Base-by-base conservation (phyloP, 306 rosid species). In the Inga laurina region DNA sequence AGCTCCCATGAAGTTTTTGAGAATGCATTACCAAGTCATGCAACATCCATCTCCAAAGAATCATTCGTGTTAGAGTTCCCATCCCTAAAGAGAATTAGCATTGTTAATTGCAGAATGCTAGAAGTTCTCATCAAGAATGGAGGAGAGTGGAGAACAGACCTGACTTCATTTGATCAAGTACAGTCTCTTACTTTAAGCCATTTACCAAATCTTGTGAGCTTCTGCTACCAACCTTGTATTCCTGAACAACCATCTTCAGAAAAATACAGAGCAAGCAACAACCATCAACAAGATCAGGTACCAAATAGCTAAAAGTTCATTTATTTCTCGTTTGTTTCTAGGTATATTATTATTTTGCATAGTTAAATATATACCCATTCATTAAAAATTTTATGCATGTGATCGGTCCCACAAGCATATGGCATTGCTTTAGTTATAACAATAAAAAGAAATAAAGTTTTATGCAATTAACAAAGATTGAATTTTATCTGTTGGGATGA, bases 151-250 rank as follows among this genome's bases (percentile, higher is more conserved):
- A 59, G 4, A 59, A 21, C 30, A 51, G 18, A 79, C 24, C 18
- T n/a, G 57, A 35, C 70, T 37, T 21, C 83, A 69, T 54, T 79
- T 79, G 21, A 22, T 79, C 69, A 70, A 70, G 56, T 80, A 27
- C 70, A 80, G n/a, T 80, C 77, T 52, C 77, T 80, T 56, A 80
- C 70, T 22, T 43, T 80, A 48, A 80, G 77, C 44, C 32, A 80
- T 70, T 69, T 80, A 22, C 77, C 83, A 80, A 70, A 80, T 80
- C 77, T 80, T 54, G 57, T 80, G 35, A 69, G 71, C 46, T 80
- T 80, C 5, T 80, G 77, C 77, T 8, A 6, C 32, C 56, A 4
- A 39, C 57, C 69, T 22, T 22, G 32, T 24, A 61, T 34, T 52
- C 34, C n/a, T 8, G 69, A 51, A 54, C 69, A 22, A 52, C 43